phyloP scores from a whole-genome alignment of 352 stramenopile genomes.

The Phytophthora sansomeana region DNA sequence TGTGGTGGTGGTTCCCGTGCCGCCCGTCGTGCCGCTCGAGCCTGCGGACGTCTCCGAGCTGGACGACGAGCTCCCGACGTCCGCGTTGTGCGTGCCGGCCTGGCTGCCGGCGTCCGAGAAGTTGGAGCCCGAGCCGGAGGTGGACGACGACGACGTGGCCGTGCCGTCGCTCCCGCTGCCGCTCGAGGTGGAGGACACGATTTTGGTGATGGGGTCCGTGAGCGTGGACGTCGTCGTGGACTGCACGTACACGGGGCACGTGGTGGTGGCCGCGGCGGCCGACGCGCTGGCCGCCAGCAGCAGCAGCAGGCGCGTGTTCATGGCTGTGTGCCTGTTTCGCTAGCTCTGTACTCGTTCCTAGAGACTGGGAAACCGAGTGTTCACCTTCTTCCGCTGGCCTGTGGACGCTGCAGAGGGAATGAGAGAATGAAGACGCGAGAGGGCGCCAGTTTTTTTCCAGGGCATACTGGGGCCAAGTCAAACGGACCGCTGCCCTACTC shows the following conservation, averaged over 20 bases:
- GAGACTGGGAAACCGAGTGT: conserved; percentile 12
- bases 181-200: conserved; percentile 40
- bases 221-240: conserved; percentile 68
- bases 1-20: conserved; percentile 20
- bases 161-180: conserved; percentile 35
- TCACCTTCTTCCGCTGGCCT: too few relatives aligned
- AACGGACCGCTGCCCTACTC: conserved; percentile 13
- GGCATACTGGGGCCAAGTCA: conserved; percentile 20
- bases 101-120: conserved; percentile 28
- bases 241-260: conserved; percentile 73
- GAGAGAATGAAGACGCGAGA: conserved; percentile 31
- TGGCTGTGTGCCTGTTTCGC: conserved; percentile 7
- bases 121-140: conserved; percentile 35
- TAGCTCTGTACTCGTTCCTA: conserved; percentile 22
- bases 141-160: conserved; percentile 17
- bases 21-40: conserved; percentile 29
- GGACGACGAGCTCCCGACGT: conserved; percentile 32
- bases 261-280: conserved; percentile 41
- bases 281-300: conserved; percentile 41
- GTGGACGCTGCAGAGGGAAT: conserved; percentile 36
- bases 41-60: conserved; percentile 25
- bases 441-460: conserved; percentile 13
- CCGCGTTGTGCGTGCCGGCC: conserved; percentile 12
- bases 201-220: conserved; percentile 57
- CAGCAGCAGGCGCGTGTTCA: conserved; percentile 37